Base-by-base conservation (phyloP, 2,329 filamentous ascomycete species). In the Plectosphaerella cucumerina region DNA sequence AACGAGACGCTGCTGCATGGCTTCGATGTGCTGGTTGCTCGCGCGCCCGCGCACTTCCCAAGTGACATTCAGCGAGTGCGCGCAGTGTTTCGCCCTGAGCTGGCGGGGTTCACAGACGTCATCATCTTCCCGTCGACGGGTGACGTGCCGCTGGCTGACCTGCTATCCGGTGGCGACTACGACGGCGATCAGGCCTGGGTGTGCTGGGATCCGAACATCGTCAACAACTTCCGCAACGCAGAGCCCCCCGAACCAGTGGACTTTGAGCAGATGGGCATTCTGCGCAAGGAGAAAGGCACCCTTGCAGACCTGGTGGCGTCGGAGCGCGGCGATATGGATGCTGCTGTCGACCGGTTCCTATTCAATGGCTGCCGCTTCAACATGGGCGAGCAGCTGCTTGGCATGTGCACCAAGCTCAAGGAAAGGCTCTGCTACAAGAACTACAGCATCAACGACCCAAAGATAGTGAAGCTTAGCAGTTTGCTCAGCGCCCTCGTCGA, bases 121-220 rank as follows among this genome's bases (percentile, higher is more conserved):
- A 76, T 94, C 14, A 78, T 97, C 0, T 97, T 97, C 57, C 76
- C 89, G 0, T 74, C 73, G 0, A 80, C 77, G 53, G 87, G 87
- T 0, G 62, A 76, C 22, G 70, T 68, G 1, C 81, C 88, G 0
- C 73, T 91, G 0, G 89, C 88, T 0, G 79, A 82, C 9, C 84
- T 85, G 59, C 71, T 93, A 0, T 89, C 87, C 1, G 89, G 89
- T 0, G 89, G 89, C 0, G 89, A 93, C 60, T 93, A 91, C 55
- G 89, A 93, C 57, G 89, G 89, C 0, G 89, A 94, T 55, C 77
- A 72, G n/a, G 81, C 87, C 5, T 92, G 87, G 87, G 69, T 90
- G 0, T 90, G 86, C 59, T 93, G 86, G 86, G 87, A 92, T 23
- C 70, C 73, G 0, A 66, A 70, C 0, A 76, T 94, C 3, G 86